Evolutionary conservation across 2,329 filamentous ascomycete species (phyloP).

Genomic region (Sarocladium oryzae): DNA sequence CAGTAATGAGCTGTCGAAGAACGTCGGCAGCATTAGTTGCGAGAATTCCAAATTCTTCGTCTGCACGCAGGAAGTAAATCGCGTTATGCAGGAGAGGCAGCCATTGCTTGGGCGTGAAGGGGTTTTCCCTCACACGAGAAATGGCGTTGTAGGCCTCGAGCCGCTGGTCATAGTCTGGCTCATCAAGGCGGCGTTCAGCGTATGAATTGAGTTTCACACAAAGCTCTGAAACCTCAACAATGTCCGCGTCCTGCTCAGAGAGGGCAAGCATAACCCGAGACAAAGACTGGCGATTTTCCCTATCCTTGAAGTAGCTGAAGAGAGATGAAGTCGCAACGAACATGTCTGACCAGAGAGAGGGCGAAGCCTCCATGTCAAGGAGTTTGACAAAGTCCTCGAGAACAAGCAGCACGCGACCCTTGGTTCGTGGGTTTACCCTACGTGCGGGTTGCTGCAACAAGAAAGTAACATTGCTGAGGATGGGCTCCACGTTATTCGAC

Average conservation of each 20-base stretch:
- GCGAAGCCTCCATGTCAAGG: constrained; percentile 34
- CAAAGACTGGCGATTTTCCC: constrained; percentile 65
- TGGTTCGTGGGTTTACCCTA: constrained; percentile 74
- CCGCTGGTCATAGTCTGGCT: constrained; percentile 81
- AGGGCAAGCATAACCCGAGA: constrained; percentile 68
- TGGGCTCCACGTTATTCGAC: constrained; percentile 62
- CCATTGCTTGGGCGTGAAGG: constrained; percentile 71
- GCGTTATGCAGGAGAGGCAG: constrained; percentile 82
- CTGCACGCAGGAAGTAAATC: constrained; percentile 76
- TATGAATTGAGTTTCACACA: constrained; percentile 80
- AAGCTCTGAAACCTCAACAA: constrained; percentile 59
- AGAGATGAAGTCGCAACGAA: constrained; percentile 72
- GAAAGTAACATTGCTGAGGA: constrained; percentile 74
- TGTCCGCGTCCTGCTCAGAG: constrained; percentile 53
- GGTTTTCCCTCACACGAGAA: constrained; percentile 51
- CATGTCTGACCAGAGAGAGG: constrained; percentile 52
- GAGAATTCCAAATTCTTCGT: constrained; percentile 83
- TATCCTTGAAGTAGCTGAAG: constrained; percentile 87
- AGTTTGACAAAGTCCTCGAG: constrained; percentile 73
- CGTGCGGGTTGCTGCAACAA: constrained; percentile 80
- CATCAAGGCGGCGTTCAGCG: constrained; percentile 64
- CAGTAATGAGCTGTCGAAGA: constrained; percentile 70
- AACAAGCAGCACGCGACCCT: constrained; percentile 72
- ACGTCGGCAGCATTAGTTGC: constrained; percentile 73
- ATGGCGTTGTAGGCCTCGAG: constrained; percentile 70